Evolutionary conservation across 345 rosid species (phyloP), one percentile per base, ranked within the genome.

Genomic region (Eucalyptus marginata): DNA sequence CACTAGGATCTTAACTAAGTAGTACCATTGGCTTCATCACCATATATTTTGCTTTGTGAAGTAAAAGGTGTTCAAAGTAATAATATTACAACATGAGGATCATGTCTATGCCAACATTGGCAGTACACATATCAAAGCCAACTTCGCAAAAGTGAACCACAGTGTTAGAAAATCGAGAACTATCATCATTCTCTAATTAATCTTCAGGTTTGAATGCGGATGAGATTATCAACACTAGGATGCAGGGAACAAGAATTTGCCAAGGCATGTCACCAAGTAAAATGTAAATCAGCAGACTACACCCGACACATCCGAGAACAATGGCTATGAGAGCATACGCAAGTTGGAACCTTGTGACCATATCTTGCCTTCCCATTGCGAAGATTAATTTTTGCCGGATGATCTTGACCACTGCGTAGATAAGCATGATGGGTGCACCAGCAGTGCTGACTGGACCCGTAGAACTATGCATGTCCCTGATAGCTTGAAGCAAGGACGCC

Each of bases 121-220:
- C 0, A 0, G 18, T n/a, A 29, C 8, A 62, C 71, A 6, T n/a
- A 13, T n/a, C 71, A 62, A 62, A 29, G 13, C 71, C 15, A 62
- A 62, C 31, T 62, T 31, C 7, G 16, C 31, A 29, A 13, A 29
- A 62, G 31, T 14, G 31, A n/a, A 11, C 13, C 66, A 25, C 66
- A 0, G 10, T 1, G 0, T 59, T 11, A 25, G 13, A 62, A 4
- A 62, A 7, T 29, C 2, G 33, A 7, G 8, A 56, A 56, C 62
- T 9, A 56, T 56, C 10, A 18, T 52, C 0, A 52, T 24, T 22
- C 0, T 8, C 29, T 10, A 56, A 56, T 56, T 56, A 56, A 56
- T 56, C 62, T 0, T 24, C 1, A 9, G 1, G 6, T 56, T 56
- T 3, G 1, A 56, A 24, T 24, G 27, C 0, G 13, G 27, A 56